Evolutionary conservation across 805 yeast species (phyloP), one percentile per base, ranked within the genome.

Genomic region (Debaryomyces castellii): DNA sequence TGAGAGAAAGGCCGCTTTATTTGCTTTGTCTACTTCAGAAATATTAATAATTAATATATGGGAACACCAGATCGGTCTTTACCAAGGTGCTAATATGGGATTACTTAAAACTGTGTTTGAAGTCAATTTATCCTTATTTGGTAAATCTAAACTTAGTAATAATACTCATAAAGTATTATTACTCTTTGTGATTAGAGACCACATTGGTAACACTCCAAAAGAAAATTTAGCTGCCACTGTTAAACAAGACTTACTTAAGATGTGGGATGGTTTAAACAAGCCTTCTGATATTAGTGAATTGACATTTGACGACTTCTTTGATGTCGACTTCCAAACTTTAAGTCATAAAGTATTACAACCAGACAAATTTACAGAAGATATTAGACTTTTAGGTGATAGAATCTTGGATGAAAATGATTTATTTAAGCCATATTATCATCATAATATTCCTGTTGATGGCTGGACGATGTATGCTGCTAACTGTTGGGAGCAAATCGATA

Each of bases 31-130:
- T 9, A 91, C 97, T 0, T 83, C 94, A 12, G 98, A 94, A 60
- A 83, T 91, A 4, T 74, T 94, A 55, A 89, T 94, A 49, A 86
- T 94, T 36, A 94, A 94, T 64, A 81, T 92, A 60, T 94, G 98
- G 97, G 99, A 94, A 64, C 87, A 89, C 55, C 99, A 94, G 66
- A 90, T 94, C 46, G 99, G 99, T 8, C 74, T 94, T 36, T 94
- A 94, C 61, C 97, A 92, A 64, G 99, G 99, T 43, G 97, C 97
- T 20, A 94, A 94, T 60, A 87, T 94, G 96, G 98, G 94, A 1
- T 71, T 94, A 38, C 74, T 94, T 54, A 91, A 91, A 61, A 94
- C 99, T 0, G 99, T 94, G 3, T 90, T 94, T 67, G 99, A 94
- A 61, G 99, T 94, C 25, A 92, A 94, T 63, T 70, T 94, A 52